Base-by-base conservation (phyloP, 164 flowering plant species). In the Vitis rupestris region DNA sequence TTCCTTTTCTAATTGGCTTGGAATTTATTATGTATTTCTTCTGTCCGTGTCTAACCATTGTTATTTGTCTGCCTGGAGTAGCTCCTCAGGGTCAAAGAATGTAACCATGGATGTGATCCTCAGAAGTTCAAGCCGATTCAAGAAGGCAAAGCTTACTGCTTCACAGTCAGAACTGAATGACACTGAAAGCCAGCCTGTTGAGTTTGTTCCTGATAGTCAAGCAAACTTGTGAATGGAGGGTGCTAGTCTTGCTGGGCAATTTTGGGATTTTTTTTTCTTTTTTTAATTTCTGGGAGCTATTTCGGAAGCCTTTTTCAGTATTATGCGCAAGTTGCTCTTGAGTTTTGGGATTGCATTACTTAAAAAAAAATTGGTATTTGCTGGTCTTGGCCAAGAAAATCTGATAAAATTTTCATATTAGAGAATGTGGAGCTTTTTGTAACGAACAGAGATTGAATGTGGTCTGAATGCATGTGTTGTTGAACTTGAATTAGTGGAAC, bases 131-230 rank as follows among this genome's bases (percentile, higher is more conserved):
- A 82, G 76, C 55, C 79, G 86, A 59, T 90, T 64, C 79, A 92
- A 83, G 82, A 84, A 83, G 79, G 92, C 93, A 9, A 88, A 79
- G 79, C 63, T 81, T 29, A 72, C 72, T 59, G 93, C 91, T 14
- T 77, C 90, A 49, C 87, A 84, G 56, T 78, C 78, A 50, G 82
- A 83, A 65, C 68, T 55, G 5, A 82, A 83, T 37, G 91, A 82
- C 44, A 27, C 66, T 1, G 86, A 84, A 31, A 76, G 83, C 70
- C 78, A 77, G 68, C 84, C 78, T 44, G 67, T 72, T 50, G 91
- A 87, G 23, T 57, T 74, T 69, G 87, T 86, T 63, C 88, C 82
- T 8, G 92, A 88, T 61, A 84, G 88, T 70, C 87, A 70, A 71
- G 70, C 83, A n/a, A 48, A 62, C 50, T 15, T n/a, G n/a, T 76